Evolutionary conservation across 23 red algal genomes (phyloP).

Genomic region (Porphyridium purpureum): DNA sequence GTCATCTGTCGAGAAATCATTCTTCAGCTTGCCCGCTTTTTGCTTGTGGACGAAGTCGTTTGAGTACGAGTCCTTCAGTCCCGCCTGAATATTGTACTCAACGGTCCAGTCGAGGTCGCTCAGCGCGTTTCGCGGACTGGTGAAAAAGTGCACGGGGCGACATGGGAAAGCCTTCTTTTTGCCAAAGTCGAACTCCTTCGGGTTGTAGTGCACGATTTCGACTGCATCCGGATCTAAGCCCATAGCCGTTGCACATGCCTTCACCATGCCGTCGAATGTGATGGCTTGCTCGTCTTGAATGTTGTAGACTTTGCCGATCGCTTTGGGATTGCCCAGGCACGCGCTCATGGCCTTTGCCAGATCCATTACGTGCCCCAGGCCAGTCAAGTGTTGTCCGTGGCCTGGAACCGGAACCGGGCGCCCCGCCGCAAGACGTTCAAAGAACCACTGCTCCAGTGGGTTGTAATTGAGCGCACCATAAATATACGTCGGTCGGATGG

Average conservation of each 20-base stretch:
- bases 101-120: constrained; percentile 77
- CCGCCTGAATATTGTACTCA: constrained; percentile 42
- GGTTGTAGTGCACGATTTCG: constrained; percentile 89
- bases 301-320: constrained; percentile 78
- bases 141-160: constrained; percentile 93
- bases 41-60: constrained; percentile 77
- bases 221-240: constrained; percentile 48
- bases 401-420: constrained; percentile 82
- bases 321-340: constrained; percentile 17
- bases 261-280: constrained; percentile 81
- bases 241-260: constrained; percentile 42
- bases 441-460: constrained; percentile 93
- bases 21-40: constrained; percentile 26
- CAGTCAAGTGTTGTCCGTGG: constrained; percentile 79
- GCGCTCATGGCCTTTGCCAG: constrained; percentile 83
- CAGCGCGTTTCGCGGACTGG: constrained; percentile 52
- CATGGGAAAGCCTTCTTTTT: constrained; percentile 91
- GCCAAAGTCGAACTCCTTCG: constrained; percentile 67
- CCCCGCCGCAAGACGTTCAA: constrained; percentile 65
- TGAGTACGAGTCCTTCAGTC: constrained; percentile 71
- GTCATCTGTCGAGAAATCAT: constrained; percentile 79
- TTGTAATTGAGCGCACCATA: constrained; percentile 98
- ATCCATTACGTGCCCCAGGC: constrained; percentile 89
- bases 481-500: constrained; percentile 96
- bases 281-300: constrained; percentile 77